Evolutionary conservation across 1,284 basidiomycete species (phyloP).

Genomic region (Pseudozyma pruni): DNA sequence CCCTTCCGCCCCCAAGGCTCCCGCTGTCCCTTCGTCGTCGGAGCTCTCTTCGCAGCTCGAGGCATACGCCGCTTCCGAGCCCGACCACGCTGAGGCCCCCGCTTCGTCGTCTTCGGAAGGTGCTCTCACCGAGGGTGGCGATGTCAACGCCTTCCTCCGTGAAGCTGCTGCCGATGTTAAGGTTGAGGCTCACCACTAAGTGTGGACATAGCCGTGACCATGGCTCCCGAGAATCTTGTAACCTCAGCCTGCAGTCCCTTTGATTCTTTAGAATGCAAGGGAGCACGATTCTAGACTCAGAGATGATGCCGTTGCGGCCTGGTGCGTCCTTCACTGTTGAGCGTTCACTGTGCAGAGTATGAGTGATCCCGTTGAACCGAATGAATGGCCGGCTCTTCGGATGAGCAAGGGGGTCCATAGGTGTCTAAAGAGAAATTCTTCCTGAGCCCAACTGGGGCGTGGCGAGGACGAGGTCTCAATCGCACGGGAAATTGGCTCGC

Average conservation of each 20-base stretch:
- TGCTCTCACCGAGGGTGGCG: conserved; percentile 56
- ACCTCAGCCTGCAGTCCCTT: conserved; percentile 2
- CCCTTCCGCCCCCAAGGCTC: conserved; percentile 68
- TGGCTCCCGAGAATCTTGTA: conserved; percentile 6
- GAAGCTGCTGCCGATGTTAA: conserved; percentile 62
- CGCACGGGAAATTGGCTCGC: not conserved
- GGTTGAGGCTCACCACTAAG: conserved; percentile 66
- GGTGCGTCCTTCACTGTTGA: too few species aligned
- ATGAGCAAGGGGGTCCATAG: conserved; percentile 8
- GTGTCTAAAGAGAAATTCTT: too few species aligned
- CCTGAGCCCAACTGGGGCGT: too few species aligned
- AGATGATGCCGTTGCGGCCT: not conserved
- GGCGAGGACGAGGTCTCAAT: not conserved
- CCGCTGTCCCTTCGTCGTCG: conserved; percentile 67
- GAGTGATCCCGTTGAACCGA: too few species aligned
- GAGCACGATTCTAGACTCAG: conserved; percentile 19
- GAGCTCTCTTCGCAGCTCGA: conserved; percentile 69
- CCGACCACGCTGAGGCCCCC: conserved; percentile 56
- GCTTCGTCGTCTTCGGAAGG: conserved; percentile 43
- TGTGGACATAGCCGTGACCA: too few species aligned
- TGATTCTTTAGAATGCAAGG: conserved; percentile 12
- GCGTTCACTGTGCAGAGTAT: too few species aligned
- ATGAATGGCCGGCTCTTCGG: not conserved
- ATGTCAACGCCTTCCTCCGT: conserved; percentile 67
- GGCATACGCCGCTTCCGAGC: conserved; percentile 67